Evolutionary conservation across 2,329 filamentous ascomycete species (phyloP), one percentile per base, ranked within the genome.

Genomic region (Whalleya microplaca): DNA sequence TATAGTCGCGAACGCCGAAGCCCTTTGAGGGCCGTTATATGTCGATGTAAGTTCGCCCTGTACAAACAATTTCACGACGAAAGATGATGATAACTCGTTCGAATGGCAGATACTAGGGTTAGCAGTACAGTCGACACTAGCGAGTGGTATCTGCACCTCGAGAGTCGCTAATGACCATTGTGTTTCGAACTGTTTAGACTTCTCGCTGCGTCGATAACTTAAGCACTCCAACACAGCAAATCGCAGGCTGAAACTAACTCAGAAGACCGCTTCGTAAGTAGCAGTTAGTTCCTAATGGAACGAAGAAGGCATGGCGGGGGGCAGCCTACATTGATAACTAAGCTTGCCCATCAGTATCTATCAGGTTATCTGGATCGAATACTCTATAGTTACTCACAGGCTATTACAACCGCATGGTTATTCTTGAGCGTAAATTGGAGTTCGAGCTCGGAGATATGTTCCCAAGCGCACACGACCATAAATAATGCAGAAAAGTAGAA

Each of bases 21-120:
- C 58, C 41, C 64, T 60, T 20, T 66, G 56, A 42, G 66, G 62
- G 2, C 65, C 66, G 16, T 49, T 47, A 41, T 67, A 69, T 4
- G 51, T 58, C 4, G 62, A 59, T 32, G 37, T 45, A 40, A 41
- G 51, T 16, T 62, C 21, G 37, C 60, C 59, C 1, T 49, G 21
- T 16, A 51, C 29, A 42, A 62, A 60, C 8, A 67, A 29, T 46
- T 64, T 63, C 16, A 67, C 43, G 8, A 46, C 51, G 4, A 62
- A 46, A 3, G 53, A 55, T 23, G 51, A 47, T 6, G 61, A 41
- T 3, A 54, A 53, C 1, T 45, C 61, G n/a, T 65, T 20, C 14
- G 52, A 43, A 21, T 45, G 41, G 44, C 66, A 66, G 14, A 55
- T 2, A 14, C 29, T 21, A 2, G 53, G 21, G 21, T 56, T 48